Base-by-base conservation (phyloP, 116 monocot species). In the Phalaenopsis hybrid region DNA sequence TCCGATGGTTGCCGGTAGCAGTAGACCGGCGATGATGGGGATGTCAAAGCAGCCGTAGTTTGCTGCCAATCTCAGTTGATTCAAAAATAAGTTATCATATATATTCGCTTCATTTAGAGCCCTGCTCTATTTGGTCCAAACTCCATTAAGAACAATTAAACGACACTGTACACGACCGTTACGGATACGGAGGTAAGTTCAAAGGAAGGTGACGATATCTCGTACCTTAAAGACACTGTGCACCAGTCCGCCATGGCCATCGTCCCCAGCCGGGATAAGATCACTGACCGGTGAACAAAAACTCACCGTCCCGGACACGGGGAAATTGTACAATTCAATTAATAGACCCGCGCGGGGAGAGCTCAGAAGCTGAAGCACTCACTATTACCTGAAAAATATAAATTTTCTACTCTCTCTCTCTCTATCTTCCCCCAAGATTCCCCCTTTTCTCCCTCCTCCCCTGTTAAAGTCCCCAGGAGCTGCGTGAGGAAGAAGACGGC, bases 401-500 rank as follows among this genome's bases (percentile, higher is more conserved):
- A 67, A 67, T 63, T 21, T 8, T 7, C 6, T 5, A 7, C 63
- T 23, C 63, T 25, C 63, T 63, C 63, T 63, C 63, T 9, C 67
- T 63, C 17, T 59, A 3, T 63, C 25, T 21, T 8, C 6, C 6
- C 25, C 8, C 63, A 21, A 21, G 6, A 8, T 23, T 25, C 1
- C 25, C 5, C 9, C 9, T 73, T 76, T 76, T 46, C 25, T 81
- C 65, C 81, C 50, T 15, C 68, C 57, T 81, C 23, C 0, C 81
- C 81, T 13, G 49, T 37, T 37, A 37, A 76, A 76, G 75, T 6
- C 49, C 44, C 21, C 48, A 7, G 76, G 25, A 76, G 23, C 76
- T 10, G 72, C 79, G 80, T 75, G 80, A 59, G 48, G 76, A 73
- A 59, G 76, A 80, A 61, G 80, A 67, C 49, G 57, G 21, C 61